phyloP scores from a whole-genome alignment of 176 grass and related monocot species.

The Raddia guianensis region DNA sequence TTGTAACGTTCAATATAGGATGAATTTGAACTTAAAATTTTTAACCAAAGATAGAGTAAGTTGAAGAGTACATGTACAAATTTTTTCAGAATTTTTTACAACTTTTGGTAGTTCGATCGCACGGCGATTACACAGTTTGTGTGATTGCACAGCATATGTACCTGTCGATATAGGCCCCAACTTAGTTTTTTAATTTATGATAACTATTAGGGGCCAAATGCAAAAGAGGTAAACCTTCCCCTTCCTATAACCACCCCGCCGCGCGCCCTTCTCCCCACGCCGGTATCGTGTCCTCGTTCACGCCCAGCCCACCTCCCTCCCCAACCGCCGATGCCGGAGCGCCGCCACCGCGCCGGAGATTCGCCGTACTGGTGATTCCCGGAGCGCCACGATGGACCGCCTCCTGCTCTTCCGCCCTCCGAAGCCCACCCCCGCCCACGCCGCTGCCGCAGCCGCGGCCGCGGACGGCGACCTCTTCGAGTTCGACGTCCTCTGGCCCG shows the following conservation, averaged over 20 bases:
- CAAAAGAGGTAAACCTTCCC: slow-evolving; percentile 21
- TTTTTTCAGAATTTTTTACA: too few relatives aligned
- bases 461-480: slow-evolving; percentile 52
- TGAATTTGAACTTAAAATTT: too few relatives aligned
- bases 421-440: slow-evolving; percentile 26
- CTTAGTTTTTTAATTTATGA: background rate
- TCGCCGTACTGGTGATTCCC: slow-evolving; percentile 50
- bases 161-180: too few relatives aligned
- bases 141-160: too few relatives aligned
- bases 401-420: slow-evolving; percentile 46
- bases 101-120: too few relatives aligned
- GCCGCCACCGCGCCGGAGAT: slow-evolving; percentile 39
- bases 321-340: slow-evolving; percentile 49
- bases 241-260: slow-evolving; percentile 21
- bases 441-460: background rate
- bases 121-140: too few relatives aligned
- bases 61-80: too few relatives aligned
- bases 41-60: too few relatives aligned
- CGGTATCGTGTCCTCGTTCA: slow-evolving; percentile 37
- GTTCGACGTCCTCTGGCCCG: slow-evolving; percentile 55
- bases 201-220: background rate
- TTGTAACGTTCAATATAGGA: too few relatives aligned
- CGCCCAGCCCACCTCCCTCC: background rate
- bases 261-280: slow-evolving; percentile 33
- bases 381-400: slow-evolving; percentile 39